phyloP scores from a whole-genome alignment of 208 protist genomes.

The Crithidia bombi region DNA sequence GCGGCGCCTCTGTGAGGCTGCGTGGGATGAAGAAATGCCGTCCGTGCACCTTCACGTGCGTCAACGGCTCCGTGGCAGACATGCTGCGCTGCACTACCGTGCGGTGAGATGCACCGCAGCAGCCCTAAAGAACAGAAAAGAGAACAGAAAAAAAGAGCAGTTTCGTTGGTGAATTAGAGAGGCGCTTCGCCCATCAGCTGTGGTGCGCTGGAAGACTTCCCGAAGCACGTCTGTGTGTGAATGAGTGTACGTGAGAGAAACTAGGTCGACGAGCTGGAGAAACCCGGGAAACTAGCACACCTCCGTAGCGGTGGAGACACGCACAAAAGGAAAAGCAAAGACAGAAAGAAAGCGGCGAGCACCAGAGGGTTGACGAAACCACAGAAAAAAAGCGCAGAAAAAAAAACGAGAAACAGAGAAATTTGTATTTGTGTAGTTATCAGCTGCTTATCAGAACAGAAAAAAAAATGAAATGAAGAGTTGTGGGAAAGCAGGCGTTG shows the following conservation, averaged over 20 bases:
- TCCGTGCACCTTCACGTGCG: conserved; percentile 18
- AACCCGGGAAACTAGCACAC: no score
- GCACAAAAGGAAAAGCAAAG: neutral
- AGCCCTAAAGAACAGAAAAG: neutral
- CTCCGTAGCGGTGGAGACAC: neutral
- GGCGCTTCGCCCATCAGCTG: conserved; percentile 8
- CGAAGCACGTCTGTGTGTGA: neutral
- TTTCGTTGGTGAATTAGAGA: conserved; percentile 21
- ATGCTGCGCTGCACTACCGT: neutral
- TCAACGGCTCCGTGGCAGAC: conserved; percentile 23
- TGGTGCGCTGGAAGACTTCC: no score
- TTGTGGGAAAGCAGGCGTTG: neutral
- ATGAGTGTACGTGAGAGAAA: no score
- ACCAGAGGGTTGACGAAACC: no score
- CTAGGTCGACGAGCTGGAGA: no score
- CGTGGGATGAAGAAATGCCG: conserved; percentile 13
- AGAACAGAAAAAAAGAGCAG: conserved; percentile 5
- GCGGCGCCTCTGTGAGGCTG: conserved; percentile 10
- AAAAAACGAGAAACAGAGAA: neutral
- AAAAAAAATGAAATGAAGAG: neutral
- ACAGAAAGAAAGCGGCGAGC: conserved; percentile 15
- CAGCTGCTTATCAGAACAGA: no score
- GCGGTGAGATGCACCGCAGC: neutral
- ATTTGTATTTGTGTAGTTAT: neutral
- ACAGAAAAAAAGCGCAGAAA: no score